Evolutionary conservation across 768 basidiomycete species (phyloP), one percentile per base, ranked within the genome.

Genomic region (Phylloporus scabripes): DNA sequence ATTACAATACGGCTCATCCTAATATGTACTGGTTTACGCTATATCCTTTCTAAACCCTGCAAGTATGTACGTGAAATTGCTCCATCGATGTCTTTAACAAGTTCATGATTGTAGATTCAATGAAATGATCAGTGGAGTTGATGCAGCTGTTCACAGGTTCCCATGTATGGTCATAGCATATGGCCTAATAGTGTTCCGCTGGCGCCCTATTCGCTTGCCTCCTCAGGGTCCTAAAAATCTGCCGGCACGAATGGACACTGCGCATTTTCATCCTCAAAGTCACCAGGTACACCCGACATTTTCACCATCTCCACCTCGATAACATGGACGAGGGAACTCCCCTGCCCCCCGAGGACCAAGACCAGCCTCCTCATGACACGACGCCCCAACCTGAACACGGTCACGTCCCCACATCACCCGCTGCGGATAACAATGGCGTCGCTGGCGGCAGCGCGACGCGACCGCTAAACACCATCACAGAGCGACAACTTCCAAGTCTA

Each of bases 281-380:
- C 44, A 6, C 38, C 45, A 44, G 48, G 14, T 38, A 24, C 23
- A 41, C 40, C 7, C 24, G n/a, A n/a, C n/a, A n/a, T n/a, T n/a
- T n/a, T n/a, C n/a, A n/a, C n/a, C n/a, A n/a, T n/a, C n/a, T n/a
- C 18, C 18, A n/a, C 46, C 31, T 34, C 29, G 20, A 42, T 12
- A 44, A 6, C 29, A 64, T 64, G 63, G 55, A 64, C 11, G 48
- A 38, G 2, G 55, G 17, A 38, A 21, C 38, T 7, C 26, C 40
- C 5, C 53, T 26, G 14, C 5, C 28, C 2, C 37, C 51, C 14
- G 36, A 18, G 2, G n/a, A 28, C 5, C 39, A 43, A 11, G 29
- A 46, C 5, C 55, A 34, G 17, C 7, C 42, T n/a, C 15, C 24
- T 32, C 38, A 44, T 38, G 23, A 21, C 9, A 3, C 21, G 23